A percentile compares a stretch with the other conserved stretches of the same genome.
These are phyloP conservation scores for Sporothrix globosa DNA, from an alignment of 2,329 filamentous ascomycete genomes.

Conservation along the genomic window DNA sequence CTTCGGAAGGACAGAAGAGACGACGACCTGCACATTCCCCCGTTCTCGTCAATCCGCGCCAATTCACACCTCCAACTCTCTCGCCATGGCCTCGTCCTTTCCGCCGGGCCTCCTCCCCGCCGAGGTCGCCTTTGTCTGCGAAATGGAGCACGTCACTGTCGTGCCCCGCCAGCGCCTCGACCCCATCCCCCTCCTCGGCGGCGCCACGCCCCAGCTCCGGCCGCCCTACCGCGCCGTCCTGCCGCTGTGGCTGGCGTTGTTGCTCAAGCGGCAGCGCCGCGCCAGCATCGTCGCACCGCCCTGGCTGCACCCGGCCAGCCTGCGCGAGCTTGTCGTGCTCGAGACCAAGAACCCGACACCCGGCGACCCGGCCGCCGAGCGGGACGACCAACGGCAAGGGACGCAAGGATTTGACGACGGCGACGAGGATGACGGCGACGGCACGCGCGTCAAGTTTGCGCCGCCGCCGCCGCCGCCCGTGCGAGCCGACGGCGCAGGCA, in stretches of 20 bases:
- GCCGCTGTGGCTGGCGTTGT: constrained; percentile 91
- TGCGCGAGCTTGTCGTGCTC: constrained; percentile 75
- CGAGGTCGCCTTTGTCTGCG: constrained; percentile 91
- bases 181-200: constrained; percentile 78
- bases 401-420: background rate
- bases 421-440: constrained; percentile 23
- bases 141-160: constrained; percentile 95
- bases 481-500: constrained; percentile 47
- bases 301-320: constrained; percentile 79
- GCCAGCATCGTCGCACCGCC: constrained; percentile 90
- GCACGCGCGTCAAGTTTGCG: constrained; percentile 71
- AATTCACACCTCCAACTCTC: background rate
- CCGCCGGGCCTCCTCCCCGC: constrained; percentile 69
- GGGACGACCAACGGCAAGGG: background rate
- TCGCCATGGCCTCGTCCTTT: constrained; percentile 55
- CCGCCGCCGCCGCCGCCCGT: constrained; percentile 70
- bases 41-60: too few relatives aligned
- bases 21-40: background rate
- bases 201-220: constrained; percentile 72
- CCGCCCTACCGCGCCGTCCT: constrained; percentile 79
- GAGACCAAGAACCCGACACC: constrained; percentile 65
- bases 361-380: constrained; percentile 40
- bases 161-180: constrained; percentile 90
- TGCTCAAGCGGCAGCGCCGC: constrained; percentile 90
- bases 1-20: background rate